These are phyloP conservation scores for Taxawa tesnikishii DNA, from an alignment of 2,329 filamentous ascomycete species.

Conservation along the genomic window DNA sequence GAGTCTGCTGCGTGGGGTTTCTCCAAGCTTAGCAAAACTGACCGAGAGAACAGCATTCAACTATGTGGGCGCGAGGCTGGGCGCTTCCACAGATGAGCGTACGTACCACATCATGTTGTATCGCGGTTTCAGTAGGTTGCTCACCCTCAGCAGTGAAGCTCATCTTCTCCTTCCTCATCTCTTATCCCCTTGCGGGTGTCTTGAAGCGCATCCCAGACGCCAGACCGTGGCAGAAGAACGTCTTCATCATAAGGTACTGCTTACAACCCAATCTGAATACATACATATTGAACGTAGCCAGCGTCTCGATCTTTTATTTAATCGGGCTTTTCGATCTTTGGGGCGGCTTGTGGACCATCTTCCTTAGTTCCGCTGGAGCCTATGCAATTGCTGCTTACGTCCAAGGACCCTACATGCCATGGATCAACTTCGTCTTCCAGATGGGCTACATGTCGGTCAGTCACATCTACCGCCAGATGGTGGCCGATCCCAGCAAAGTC, in stretches of 20 bases:
- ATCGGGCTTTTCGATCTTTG: constrained; percentile 90
- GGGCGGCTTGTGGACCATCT: constrained; percentile 66
- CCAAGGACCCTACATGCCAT: constrained; percentile 89
- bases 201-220: constrained; percentile 84
- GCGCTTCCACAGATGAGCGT: constrained; percentile 55
- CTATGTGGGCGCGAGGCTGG: constrained; percentile 43
- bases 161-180: constrained; percentile 77
- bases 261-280: constrained; percentile 7
- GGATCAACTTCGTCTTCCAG: constrained; percentile 84
- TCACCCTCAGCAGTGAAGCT: constrained; percentile 63
- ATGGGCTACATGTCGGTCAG: constrained; percentile 93
- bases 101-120: constrained; percentile 14
- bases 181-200: constrained; percentile 78
- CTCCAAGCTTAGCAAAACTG: too few species aligned
- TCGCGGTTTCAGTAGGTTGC: constrained; percentile 8
- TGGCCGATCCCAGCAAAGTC: constrained; percentile 51
- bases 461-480: constrained; percentile 70
- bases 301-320: constrained; percentile 77
- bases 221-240: constrained; percentile 73
- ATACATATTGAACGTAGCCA: constrained; percentile 20
- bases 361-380: constrained; percentile 65
- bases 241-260: constrained; percentile 65
- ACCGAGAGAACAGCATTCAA: constrained; percentile 41
- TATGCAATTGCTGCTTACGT: constrained; percentile 78
- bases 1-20: too few species aligned